These are phyloP conservation scores for Millerozyma miso DNA, from an alignment of 805 yeast genomes.

Conservation along the genomic window DNA sequence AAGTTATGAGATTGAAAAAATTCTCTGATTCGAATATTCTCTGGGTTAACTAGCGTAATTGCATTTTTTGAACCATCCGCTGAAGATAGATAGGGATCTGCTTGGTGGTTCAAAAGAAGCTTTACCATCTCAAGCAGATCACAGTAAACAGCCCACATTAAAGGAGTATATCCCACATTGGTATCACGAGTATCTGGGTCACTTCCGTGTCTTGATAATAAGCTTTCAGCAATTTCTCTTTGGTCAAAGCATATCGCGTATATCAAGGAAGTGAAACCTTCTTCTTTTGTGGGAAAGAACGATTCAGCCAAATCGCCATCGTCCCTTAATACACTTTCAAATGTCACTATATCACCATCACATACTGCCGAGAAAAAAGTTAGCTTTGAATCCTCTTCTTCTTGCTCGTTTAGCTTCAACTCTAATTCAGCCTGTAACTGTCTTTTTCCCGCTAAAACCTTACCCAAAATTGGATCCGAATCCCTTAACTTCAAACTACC, in stretches of 20 bases:
- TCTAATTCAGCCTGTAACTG: conserved; percentile 18
- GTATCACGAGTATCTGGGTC: conserved; percentile 52
- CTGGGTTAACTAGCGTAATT: conserved; percentile 52
- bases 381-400: conserved; percentile 11
- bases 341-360: conserved; percentile 34
- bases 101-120: conserved; percentile 57
- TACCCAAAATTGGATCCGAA: conserved; percentile 24
- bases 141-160: conserved; percentile 83
- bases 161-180: conserved; percentile 52
- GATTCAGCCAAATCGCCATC: conserved; percentile 18
- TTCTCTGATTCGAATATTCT: conserved; percentile 47
- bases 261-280: conserved; percentile 34
- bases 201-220: conserved; percentile 39
- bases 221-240: conserved; percentile 40
- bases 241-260: conserved; percentile 56
- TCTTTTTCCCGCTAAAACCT: conserved; percentile 24
- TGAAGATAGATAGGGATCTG: conserved; percentile 48
- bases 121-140: conserved; percentile 53
- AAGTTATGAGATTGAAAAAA: conserved; percentile 53
- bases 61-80: conserved; percentile 44
- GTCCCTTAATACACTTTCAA: conserved; percentile 22
- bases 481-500: conserved; percentile 10
- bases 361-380: conserved; percentile 30
- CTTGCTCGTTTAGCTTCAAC: conserved; percentile 6
- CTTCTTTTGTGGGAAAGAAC: conserved; percentile 20